Conservation (phyloP, 202 grass and related monocot genomes). For the Panicum virgatum region DNA sequence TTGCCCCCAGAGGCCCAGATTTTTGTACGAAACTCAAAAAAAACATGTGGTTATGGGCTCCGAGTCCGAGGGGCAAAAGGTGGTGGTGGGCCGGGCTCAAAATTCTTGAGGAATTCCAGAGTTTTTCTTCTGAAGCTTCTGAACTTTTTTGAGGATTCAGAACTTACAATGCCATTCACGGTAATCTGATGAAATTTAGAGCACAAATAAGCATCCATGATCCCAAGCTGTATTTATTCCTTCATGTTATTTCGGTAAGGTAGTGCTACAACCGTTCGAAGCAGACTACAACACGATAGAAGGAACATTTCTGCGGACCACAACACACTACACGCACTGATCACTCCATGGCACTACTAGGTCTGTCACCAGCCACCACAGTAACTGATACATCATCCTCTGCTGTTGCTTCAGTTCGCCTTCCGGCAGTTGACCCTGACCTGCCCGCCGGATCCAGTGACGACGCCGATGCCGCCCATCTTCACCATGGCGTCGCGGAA, state of each 20-base stretch:
- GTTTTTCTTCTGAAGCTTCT: background rate
- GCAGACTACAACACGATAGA: slow-evolving; percentile 39
- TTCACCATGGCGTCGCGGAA: slow-evolving; percentile 77
- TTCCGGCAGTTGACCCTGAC: slow-evolving; percentile 65
- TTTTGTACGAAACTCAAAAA: too few species aligned
- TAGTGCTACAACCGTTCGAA: slow-evolving; percentile 56
- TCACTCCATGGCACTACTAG: background rate
- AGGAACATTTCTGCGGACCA: background rate
- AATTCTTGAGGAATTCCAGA: background rate
- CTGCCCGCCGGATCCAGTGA: slow-evolving; percentile 63
- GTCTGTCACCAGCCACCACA: slow-evolving; percentile 1
- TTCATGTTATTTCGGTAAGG: background rate
- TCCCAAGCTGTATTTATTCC: slow-evolving; percentile 18
- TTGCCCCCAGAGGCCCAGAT: too few species aligned
- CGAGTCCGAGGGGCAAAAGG: background rate
- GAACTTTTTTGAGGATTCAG: background rate
- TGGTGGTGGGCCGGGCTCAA: background rate
- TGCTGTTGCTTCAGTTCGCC: slow-evolving; percentile 38
- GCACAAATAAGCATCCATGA: background rate
- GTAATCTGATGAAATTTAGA: background rate
- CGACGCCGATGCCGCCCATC: slow-evolving; percentile 67
- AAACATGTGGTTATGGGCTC: background rate
- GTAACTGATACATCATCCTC: background rate
- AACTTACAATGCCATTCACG: background rate
- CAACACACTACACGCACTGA: slow-evolving; percentile 13